Evolutionary conservation across 768 basidiomycete species (phyloP).

Genomic region (Lactarius pseudohatsudake): DNA sequence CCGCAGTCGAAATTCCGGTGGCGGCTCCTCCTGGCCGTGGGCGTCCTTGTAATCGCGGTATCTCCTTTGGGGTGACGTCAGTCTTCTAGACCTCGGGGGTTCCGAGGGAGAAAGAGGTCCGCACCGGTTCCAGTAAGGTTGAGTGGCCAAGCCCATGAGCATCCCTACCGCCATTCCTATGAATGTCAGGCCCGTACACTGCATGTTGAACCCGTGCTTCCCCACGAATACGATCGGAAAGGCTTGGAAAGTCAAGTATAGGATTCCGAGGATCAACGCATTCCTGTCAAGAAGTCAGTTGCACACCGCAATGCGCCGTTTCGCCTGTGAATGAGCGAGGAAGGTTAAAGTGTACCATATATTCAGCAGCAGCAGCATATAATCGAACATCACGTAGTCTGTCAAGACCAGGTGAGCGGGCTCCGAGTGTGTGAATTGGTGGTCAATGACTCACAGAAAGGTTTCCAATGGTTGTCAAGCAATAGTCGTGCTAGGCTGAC

Average conservation of each 20-base stretch:
- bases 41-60: slow-evolving; percentile 40
- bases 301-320: neutral
- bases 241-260: slow-evolving; percentile 57
- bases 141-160: slow-evolving; percentile 39
- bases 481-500: slow-evolving; percentile 49
- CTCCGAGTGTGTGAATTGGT: neutral
- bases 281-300: slow-evolving; percentile 34
- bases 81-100: neutral
- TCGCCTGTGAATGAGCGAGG: slow-evolving; percentile 6
- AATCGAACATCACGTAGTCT: slow-evolving; percentile 65
- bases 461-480: slow-evolving; percentile 58
- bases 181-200: slow-evolving; percentile 50
- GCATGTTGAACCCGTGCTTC: slow-evolving; percentile 53
- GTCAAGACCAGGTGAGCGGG: slow-evolving; percentile 9
- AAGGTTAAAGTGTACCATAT: slow-evolving; percentile 50
- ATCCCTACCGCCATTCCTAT: slow-evolving; percentile 53
- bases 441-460: slow-evolving; percentile 57
- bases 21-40: slow-evolving; percentile 48
- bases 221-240: slow-evolving; percentile 51
- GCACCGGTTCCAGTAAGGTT: slow-evolving; percentile 48
- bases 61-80: slow-evolving; percentile 35
- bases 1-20: slow-evolving; percentile 64
- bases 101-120: neutral
- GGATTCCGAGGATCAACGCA: slow-evolving; percentile 43
- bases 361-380: slow-evolving; percentile 75